These are phyloP conservation scores for Trichocomaceae sp. DNA, from an alignment of 2,329 filamentous ascomycete species.

Conservation along the genomic window DNA sequence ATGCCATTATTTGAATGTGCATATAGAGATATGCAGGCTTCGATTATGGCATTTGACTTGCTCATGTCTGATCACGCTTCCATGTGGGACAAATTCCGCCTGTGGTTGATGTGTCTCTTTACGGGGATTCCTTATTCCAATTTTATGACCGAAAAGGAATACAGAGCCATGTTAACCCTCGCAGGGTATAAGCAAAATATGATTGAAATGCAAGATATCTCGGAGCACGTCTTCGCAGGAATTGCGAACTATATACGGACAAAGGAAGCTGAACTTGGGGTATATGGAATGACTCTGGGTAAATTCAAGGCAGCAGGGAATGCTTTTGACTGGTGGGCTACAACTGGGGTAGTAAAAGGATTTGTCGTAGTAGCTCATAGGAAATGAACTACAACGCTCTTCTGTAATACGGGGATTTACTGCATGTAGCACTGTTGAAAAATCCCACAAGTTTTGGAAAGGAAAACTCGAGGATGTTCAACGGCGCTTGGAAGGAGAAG, in stretches of 20 bases:
- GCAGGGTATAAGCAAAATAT: slow-evolving; percentile 42
- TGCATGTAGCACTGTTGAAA: too few species aligned
- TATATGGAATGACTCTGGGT: slow-evolving; percentile 34
- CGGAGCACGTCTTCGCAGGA: slow-evolving; percentile 48
- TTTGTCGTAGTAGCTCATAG: slow-evolving; percentile 33
- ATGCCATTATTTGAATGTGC: slow-evolving; percentile 42
- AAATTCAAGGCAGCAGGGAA: slow-evolving; percentile 27
- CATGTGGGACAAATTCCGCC: slow-evolving; percentile 25
- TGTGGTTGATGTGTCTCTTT: slow-evolving; percentile 41
- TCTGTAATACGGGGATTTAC: not conserved
- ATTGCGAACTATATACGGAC: slow-evolving; percentile 41
- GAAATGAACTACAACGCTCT: not conserved
- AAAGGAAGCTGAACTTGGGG: slow-evolving; percentile 29
- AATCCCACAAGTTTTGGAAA: too few species aligned
- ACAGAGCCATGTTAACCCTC: slow-evolving; percentile 40
- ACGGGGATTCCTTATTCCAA: slow-evolving; percentile 46
- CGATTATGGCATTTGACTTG: slow-evolving; percentile 52
- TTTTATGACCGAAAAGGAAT: slow-evolving; percentile 43
- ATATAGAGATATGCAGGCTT: slow-evolving; percentile 37
- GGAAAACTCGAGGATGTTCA: too few species aligned
- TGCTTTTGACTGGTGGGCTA: slow-evolving; percentile 41
- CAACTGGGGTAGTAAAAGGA: slow-evolving; percentile 32
- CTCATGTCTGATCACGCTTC: slow-evolving; percentile 29
- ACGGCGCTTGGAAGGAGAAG: not conserved
- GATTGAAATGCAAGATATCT: slow-evolving; percentile 47